Evolutionary conservation across 208 protist species (phyloP).

Genomic region (Leishmania gerbilli): DNA sequence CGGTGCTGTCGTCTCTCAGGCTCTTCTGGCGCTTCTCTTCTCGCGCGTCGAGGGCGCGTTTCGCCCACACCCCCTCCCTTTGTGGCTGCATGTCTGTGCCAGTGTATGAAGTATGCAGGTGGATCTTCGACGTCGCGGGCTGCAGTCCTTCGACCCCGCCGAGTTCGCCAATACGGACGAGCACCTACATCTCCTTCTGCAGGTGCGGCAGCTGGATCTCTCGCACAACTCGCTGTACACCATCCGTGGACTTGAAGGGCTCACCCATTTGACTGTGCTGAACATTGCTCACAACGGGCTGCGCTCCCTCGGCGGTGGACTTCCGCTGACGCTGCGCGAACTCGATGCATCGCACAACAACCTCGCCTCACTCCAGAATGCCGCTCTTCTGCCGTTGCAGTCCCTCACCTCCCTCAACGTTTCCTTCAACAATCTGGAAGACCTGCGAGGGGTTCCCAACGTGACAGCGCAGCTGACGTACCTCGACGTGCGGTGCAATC

Average conservation of each 20-base stretch:
- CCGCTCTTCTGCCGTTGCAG: slow-evolving; percentile 49
- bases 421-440: slow-evolving; percentile 71
- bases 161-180: slow-evolving; percentile 54
- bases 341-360: slow-evolving; percentile 83
- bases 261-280: slow-evolving; percentile 61
- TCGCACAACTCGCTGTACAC: slow-evolving; percentile 71
- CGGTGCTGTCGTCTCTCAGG: background rate
- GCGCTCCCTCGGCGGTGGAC: slow-evolving; percentile 43
- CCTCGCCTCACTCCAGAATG: slow-evolving; percentile 53
- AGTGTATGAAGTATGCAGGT: slow-evolving; percentile 43
- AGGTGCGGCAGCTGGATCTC: slow-evolving; percentile 52
- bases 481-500: slow-evolving; percentile 67
- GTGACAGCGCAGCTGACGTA: slow-evolving; percentile 42
- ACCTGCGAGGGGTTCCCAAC: slow-evolving; percentile 56
- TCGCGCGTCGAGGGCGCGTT: background rate
- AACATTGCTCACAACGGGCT: slow-evolving; percentile 80
- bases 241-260: slow-evolving; percentile 52
- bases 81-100: background rate
- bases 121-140: slow-evolving; percentile 50
- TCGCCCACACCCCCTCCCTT: background rate
- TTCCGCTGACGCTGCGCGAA: slow-evolving; percentile 48
- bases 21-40: background rate
- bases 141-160: slow-evolving; percentile 71
- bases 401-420: slow-evolving; percentile 60
- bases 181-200: slow-evolving; percentile 30